Base-by-base conservation (phyloP, 2,329 filamentous ascomycete genomes). In the Fusarium buharicum region DNA sequence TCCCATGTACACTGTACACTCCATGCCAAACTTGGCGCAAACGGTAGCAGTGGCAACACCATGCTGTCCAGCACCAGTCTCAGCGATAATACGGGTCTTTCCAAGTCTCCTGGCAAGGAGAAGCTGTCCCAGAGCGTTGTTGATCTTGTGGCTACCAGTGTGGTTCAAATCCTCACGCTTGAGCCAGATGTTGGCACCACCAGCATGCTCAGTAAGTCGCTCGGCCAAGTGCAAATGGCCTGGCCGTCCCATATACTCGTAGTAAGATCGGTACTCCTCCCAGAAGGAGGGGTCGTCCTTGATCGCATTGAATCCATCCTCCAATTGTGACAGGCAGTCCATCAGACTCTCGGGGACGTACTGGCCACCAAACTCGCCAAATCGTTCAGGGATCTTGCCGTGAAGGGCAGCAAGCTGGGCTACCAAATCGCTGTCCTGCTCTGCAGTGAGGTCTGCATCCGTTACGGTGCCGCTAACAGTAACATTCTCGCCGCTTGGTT, bases 81-180 rank as follows among this genome's bases (percentile, higher is more conserved):
- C 95, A 44, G 95, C 95, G 69, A 99, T 99, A 70, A 99, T 98
- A 75, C 93, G 90, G 6, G 89, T 97, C 85, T 99, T 99, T 46
- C 95, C 95, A 44, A 99, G 79, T 61, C 92, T 84, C 69, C 85
- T 85, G 2, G 95, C 95, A 34, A 99, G 81, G 13, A 99, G 85
- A 44, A 97, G 88, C 77, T 99, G 95, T 3, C 95, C 95, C 9
- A 99, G 82, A 1, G 95, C 95, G 72, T 99, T 99, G 83, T 99
- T 99, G 83, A 99, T 98, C 85, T 99, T 99, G 84, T 99, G 95
- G 62, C 91, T 96, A 67, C 95, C 95, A 9, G 95, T 98, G 76
- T 99, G 95, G 79, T 98, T 98, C 53, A 98, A 82, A 75, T 99
- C 95, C 79, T 99, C 95, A 70, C 95, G 88, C 85, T 99, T 99